These are phyloP conservation scores for Diaporthe eres DNA, from an alignment of 2,329 filamentous ascomycete species.

Conservation along the genomic window DNA sequence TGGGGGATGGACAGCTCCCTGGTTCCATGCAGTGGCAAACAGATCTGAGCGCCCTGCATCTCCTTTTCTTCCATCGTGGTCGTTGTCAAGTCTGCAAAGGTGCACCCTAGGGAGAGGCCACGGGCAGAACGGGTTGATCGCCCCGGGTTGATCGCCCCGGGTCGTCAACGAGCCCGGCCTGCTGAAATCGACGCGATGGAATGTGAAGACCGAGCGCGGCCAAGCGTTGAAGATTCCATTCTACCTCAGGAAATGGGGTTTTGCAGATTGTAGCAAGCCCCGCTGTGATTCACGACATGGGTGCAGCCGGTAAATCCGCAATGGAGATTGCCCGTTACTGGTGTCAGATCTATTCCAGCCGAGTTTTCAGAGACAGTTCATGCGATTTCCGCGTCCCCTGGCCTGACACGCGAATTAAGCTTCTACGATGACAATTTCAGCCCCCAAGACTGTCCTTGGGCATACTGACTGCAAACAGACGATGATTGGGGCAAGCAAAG, in stretches of 20 bases:
- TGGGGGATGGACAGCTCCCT: background rate
- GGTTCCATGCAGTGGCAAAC: background rate
- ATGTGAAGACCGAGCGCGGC: background rate
- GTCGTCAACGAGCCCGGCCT: background rate
- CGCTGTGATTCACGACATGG: no score
- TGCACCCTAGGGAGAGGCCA: background rate
- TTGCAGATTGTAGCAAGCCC: background rate
- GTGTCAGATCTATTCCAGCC: background rate
- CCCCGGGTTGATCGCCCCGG: no score
- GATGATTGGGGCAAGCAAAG: background rate
- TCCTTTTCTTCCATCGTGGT: background rate
- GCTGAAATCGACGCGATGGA: background rate
- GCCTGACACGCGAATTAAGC: background rate
- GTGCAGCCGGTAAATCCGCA: background rate
- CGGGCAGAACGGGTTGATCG: no score
- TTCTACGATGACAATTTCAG: background rate
- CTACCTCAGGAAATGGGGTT: no score
- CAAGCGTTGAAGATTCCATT: background rate
- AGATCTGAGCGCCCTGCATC: background rate
- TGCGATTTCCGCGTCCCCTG: background rate
- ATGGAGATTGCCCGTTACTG: background rate
- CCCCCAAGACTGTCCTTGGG: background rate
- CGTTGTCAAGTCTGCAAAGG: background rate
- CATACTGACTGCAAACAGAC: background rate
- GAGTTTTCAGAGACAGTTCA: background rate